Evolutionary conservation across 2,329 filamentous ascomycete genomes (phyloP), one percentile per base, ranked within the genome.

Genomic region (Epicoccum sorghinum): DNA sequence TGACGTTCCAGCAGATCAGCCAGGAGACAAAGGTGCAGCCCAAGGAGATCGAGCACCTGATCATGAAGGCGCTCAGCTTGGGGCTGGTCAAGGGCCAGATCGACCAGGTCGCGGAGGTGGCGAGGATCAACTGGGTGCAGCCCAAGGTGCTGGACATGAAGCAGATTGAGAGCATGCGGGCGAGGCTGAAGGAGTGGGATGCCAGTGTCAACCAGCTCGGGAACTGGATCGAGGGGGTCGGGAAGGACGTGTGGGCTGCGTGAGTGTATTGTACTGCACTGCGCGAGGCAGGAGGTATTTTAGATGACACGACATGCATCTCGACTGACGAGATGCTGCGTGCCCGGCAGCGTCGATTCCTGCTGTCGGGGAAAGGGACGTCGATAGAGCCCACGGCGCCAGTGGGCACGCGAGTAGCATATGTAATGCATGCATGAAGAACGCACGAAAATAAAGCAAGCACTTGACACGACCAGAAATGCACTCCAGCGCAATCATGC

Each of bases 51-150:
- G 95, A 99, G 82, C 93, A 98, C 75, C 80, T 99, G 61, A 90
- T 99, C 69, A 99, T 99, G 95, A 98, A 97, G 82, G 95, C 95
- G n/a, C 79, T 99, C 68, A 97, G 93, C 71, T 78, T 99, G 65
- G 95, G 95, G 0, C 81, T 99, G 65, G 80, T 99, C 64, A 86
- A 89, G 64, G 95, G 95, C 40, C 95, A 90, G 52, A 98, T 99
- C 68, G 95, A 99, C 75, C 93, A 99, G 79, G 95, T 99, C 29
- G 91, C 91, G 42, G 89, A 93, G 77, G 87, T 98, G 64, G 95
- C 95, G 38, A 87, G 93, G 73, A 97, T 99, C 77, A 93, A 93
- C 69, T 99, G 95, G 95, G 95, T 99, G 55, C 95, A 99, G 80
- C 95, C 95, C 22, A 98, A 98, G 84, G 93, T 99, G 29, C 79